A percentile compares a stretch with the other conserved stretches of the same genome.
Conservation (phyloP, 345 rosid species). For the Alliaria petiolata region DNA sequence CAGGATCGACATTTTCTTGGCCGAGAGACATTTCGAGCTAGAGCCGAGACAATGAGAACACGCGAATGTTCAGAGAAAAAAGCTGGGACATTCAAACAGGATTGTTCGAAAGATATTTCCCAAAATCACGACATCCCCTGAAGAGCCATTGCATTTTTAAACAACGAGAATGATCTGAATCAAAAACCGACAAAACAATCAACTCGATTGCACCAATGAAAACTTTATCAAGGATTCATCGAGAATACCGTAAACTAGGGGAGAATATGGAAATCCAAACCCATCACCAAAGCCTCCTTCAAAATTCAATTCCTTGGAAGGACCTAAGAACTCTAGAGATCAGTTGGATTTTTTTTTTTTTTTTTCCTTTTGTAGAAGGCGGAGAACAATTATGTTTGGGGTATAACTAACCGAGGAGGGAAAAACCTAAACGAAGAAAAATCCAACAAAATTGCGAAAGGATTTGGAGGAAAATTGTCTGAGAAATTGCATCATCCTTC, state of each 20-base stretch:
- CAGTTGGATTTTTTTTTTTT: neutral
- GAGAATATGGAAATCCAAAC: neutral
- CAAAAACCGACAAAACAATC: neutral
- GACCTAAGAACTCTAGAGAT: slow-evolving; percentile 9
- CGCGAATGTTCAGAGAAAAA: slow-evolving; percentile 13
- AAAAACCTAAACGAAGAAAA: slow-evolving; percentile 1
- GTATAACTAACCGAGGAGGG: neutral
- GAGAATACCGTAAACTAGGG: slow-evolving; percentile 14
- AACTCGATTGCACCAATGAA: slow-evolving; percentile 1
- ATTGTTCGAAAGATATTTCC: neutral
- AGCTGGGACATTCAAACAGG: neutral
- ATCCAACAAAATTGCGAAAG: slow-evolving; percentile 4
- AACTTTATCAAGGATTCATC: neutral
- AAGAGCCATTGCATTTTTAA: slow-evolving; percentile 9
- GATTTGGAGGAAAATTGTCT: slow-evolving; percentile 18
- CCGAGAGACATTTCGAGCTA: slow-evolving; percentile 52
- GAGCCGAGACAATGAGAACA: slow-evolving; percentile 13
- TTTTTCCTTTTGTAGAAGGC: neutral
- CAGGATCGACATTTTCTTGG: slow-evolving; percentile 40
- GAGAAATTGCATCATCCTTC: slow-evolving; percentile 27
- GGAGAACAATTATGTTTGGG: neutral
- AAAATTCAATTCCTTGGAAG: slow-evolving; percentile 2
- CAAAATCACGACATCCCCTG: slow-evolving; percentile 13
- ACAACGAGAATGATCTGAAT: slow-evolving; percentile 19
- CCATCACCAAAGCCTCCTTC: slow-evolving; percentile 14